Percentiles rank a stretch among this genome's conserved stretches.
These are phyloP conservation scores for Botrytis aclada DNA, from an alignment of 2,329 filamentous ascomycete genomes.

Conservation along the genomic window DNA sequence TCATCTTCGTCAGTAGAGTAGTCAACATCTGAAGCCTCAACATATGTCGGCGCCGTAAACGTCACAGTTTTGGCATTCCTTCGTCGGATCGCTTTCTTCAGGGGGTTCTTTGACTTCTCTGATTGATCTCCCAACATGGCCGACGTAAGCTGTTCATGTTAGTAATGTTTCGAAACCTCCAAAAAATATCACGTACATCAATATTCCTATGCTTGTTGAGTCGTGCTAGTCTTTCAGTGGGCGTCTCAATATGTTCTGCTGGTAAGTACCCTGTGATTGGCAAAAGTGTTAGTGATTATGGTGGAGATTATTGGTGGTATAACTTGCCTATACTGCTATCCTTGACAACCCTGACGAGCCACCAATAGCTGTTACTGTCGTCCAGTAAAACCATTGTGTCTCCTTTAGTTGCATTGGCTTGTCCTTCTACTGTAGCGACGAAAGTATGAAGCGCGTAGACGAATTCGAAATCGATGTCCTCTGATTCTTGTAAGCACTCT, in stretches of 20 bases:
- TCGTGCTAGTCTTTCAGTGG: slow-evolving; percentile 87
- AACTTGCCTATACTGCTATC: slow-evolving; percentile 82
- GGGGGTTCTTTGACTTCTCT: slow-evolving; percentile 68
- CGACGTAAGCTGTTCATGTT: slow-evolving; percentile 54
- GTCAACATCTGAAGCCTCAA: slow-evolving; percentile 69
- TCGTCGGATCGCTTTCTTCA: slow-evolving; percentile 70
- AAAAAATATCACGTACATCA: slow-evolving; percentile 63
- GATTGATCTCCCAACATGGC: slow-evolving; percentile 69
- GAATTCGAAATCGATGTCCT: slow-evolving; percentile 99
- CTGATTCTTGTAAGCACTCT: slow-evolving; percentile 87
- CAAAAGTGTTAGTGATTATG: slow-evolving; percentile 4
- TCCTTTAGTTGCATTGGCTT: slow-evolving; percentile 96
- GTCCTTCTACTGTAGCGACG: slow-evolving; percentile 94
- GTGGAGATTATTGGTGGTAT: background rate
- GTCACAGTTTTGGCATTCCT: slow-evolving; percentile 69
- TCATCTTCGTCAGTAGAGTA: slow-evolving; percentile 67
- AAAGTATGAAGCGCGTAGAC: slow-evolving; percentile 98
- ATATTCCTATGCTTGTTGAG: slow-evolving; percentile 98
- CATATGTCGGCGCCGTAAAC: slow-evolving; percentile 67
- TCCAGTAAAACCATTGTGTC: slow-evolving; percentile 98
- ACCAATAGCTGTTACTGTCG: slow-evolving; percentile 99
- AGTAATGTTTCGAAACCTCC: slow-evolving; percentile 20
- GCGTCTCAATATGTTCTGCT: slow-evolving; percentile 97
- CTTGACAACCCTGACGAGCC: slow-evolving; percentile 95
- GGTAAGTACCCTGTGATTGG: slow-evolving; percentile 74